Evolutionary conservation across 148 eudicot genomes (phyloP).

Genomic region (Salicornia ramosissima): DNA sequence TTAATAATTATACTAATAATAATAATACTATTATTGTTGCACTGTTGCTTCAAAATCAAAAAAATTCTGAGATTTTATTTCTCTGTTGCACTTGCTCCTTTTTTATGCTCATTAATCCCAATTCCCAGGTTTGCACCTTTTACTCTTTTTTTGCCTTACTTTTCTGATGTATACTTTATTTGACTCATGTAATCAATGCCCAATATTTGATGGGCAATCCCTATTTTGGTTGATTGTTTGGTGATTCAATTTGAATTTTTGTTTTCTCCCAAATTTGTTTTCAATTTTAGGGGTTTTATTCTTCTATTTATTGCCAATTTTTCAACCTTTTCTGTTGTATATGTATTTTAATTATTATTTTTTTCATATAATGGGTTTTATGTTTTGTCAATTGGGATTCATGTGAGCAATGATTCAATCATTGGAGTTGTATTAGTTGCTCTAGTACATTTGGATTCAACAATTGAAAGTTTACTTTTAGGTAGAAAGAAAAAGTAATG

Average conservation of each 20-base stretch:
- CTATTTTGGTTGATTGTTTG: neutral
- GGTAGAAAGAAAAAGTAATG: neutral
- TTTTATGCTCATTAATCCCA: constrained; percentile 1
- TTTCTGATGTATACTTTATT: neutral
- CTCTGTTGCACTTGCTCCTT: neutral
- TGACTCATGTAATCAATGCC: constrained; percentile 9
- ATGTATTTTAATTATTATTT: neutral
- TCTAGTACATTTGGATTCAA: neutral
- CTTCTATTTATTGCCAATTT: neutral
- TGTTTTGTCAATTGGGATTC: neutral
- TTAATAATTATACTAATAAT: neutral
- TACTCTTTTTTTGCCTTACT: neutral
- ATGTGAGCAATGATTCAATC: neutral
- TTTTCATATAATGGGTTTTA: neutral
- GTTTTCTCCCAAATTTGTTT: neutral
- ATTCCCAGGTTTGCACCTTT: constrained; percentile 7
- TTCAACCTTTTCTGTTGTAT: neutral
- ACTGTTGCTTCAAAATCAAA: neutral
- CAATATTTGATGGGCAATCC: neutral
- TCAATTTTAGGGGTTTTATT: neutral
- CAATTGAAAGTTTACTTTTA: neutral
- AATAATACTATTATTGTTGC: neutral
- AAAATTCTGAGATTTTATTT: neutral
- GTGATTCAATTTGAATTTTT: neutral
- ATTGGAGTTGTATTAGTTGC: neutral